phyloP scores from a whole-genome alignment of 768 basidiomycete species.

The Gymnopilus dilepis region DNA sequence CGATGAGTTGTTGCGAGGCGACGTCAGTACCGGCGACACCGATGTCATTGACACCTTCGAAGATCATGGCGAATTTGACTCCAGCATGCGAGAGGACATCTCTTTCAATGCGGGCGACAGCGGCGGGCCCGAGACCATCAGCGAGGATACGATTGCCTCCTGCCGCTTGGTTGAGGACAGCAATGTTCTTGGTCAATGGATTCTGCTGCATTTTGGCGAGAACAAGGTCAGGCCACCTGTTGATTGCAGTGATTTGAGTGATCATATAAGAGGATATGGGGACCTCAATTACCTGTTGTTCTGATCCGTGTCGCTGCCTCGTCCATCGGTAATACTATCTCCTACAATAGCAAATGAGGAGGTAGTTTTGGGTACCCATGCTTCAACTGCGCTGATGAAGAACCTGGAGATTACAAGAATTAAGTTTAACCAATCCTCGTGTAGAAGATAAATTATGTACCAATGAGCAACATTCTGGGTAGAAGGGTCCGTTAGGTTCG shows the following conservation, averaged over 20 bases:
- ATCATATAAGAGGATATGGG: neutral
- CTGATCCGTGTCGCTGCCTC: constrained; percentile 47
- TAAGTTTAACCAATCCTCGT: neutral
- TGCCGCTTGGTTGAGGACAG: constrained; percentile 55
- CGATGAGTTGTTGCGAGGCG: constrained; percentile 41
- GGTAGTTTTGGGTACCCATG: constrained; percentile 36
- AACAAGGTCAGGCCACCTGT: constrained; percentile 54
- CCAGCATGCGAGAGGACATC: constrained; percentile 54
- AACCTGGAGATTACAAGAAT: constrained; percentile 33
- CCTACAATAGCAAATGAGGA: constrained; percentile 49
- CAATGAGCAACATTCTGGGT: constrained; percentile 40
- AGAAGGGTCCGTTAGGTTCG: constrained; percentile 39
- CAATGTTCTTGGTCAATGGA: constrained; percentile 37
- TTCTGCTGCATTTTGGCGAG: constrained; percentile 45
- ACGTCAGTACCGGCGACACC: constrained; percentile 42
- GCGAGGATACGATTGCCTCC: constrained; percentile 58
- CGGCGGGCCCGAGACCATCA: constrained; percentile 54
- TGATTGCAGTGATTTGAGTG: neutral
- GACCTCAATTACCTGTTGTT: constrained; percentile 45
- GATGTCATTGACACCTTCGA: constrained; percentile 61
- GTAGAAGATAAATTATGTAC: constrained; percentile 18
- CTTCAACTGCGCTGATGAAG: constrained; percentile 50
- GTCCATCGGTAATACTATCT: constrained; percentile 59
- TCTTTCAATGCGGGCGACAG: constrained; percentile 52
- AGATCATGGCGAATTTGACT: constrained; percentile 53